These are phyloP conservation scores for Neodidymelliopsis sp. DNA, from an alignment of 2,329 filamentous ascomycete genomes.

Conservation along the genomic window DNA sequence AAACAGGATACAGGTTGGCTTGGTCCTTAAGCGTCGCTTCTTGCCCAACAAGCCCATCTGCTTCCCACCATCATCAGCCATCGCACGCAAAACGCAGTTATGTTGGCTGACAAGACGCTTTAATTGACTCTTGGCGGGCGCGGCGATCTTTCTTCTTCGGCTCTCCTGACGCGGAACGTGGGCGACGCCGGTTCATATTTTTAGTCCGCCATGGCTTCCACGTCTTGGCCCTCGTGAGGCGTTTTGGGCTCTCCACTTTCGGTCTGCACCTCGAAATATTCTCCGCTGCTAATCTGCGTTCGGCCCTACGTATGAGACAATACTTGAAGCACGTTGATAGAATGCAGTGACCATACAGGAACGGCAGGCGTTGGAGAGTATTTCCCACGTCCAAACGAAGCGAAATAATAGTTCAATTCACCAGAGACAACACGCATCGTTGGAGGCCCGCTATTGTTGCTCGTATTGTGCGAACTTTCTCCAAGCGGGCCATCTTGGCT, in stretches of 20 bases:
- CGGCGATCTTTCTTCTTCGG: slow-evolving; percentile 23
- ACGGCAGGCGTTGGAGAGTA: too few relatives aligned
- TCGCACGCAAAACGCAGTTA: slow-evolving; percentile 3
- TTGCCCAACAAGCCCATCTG: slow-evolving; percentile 9
- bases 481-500: slow-evolving; percentile 29
- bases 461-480: slow-evolving; percentile 25
- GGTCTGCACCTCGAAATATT: slow-evolving; percentile 1
- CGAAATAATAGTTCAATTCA: slow-evolving; percentile 5
- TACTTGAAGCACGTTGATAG: neutral
- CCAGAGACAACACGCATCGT: neutral
- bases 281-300: slow-evolving; percentile 3
- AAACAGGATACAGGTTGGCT: slow-evolving; percentile 1
- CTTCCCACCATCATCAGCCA: slow-evolving; percentile 9
- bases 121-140: slow-evolving; percentile 15
- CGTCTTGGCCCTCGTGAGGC: slow-evolving; percentile 22
- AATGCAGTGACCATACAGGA: neutral
- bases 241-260: slow-evolving; percentile 2
- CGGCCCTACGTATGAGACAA: neutral
- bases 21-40: neutral
- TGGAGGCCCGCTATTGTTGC: slow-evolving; percentile 20
- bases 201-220: slow-evolving; percentile 21
- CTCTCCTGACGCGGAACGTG: slow-evolving; percentile 19
- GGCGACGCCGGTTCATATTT: slow-evolving; percentile 24
- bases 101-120: slow-evolving; percentile 9
- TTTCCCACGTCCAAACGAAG: neutral